Percentiles rank a stretch among this genome's conserved stretches.
These are phyloP conservation scores for Sarocladiaceae sp. DNA, from an alignment of 2,329 filamentous ascomycete species.

Conservation along the genomic window DNA sequence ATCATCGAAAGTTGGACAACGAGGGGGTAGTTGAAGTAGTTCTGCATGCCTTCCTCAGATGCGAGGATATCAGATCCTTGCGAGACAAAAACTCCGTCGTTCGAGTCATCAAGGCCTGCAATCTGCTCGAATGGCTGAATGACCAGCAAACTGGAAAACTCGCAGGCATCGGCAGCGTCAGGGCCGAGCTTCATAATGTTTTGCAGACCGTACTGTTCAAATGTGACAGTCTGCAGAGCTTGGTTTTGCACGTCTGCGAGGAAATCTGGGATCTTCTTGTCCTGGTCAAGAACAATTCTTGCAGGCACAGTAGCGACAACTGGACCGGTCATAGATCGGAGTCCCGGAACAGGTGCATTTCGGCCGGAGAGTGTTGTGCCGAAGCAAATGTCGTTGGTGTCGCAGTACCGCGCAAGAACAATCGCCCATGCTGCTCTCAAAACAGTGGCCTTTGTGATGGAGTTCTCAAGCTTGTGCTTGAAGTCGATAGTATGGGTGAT, in stretches of 20 bases:
- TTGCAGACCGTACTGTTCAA: conserved; percentile 19
- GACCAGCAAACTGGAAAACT: conserved; percentile 17
- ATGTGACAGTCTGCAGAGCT: conserved; percentile 15
- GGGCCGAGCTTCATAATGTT: conserved; percentile 16
- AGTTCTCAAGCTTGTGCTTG: background rate
- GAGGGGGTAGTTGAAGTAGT: conserved; percentile 12
- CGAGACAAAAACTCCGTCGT: background rate
- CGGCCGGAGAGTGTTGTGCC: too few relatives aligned
- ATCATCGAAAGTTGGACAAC: conserved; percentile 8
- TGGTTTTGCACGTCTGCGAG: conserved; percentile 12
- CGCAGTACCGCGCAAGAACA: too few relatives aligned
- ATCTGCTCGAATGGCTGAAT: conserved; percentile 12
- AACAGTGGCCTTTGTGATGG: too few relatives aligned
- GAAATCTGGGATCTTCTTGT: conserved; percentile 11
- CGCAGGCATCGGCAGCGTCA: conserved; percentile 13
- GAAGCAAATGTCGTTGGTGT: too few relatives aligned
- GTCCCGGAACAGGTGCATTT: too few relatives aligned
- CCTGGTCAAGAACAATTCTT: conserved; percentile 7
- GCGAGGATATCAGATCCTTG: background rate
- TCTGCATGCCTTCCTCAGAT: conserved; percentile 26
- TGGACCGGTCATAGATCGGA: conserved; percentile 15
- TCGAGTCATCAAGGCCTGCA: background rate
- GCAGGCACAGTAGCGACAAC: conserved; percentile 14
- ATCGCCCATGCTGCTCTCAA: too few relatives aligned
- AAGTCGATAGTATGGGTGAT: background rate